Percentiles rank a stretch among this genome's conserved stretches.
Evolutionary conservation across 768 basidiomycete genomes (phyloP).

Genomic region (Lactarius trivialis): DNA sequence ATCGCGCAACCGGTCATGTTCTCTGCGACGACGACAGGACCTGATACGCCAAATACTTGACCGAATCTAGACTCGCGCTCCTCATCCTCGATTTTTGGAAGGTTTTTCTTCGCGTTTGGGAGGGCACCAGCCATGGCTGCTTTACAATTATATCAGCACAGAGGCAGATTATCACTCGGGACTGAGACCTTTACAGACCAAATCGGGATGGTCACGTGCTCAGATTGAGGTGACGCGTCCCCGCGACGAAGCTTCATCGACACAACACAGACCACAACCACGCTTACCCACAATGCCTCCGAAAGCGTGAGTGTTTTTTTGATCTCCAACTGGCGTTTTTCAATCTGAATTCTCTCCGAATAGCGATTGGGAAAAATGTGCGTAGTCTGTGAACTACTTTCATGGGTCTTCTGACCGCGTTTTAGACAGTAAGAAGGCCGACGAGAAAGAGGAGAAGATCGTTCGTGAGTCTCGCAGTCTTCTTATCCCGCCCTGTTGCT

Average conservation of each 20-base stretch:
- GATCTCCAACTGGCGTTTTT: background rate
- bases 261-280: conserved; percentile 17
- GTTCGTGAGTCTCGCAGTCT: conserved; percentile 35
- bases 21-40: conserved; percentile 95
- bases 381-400: conserved; percentile 24
- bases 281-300: conserved; percentile 64
- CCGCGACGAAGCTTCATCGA: conserved; percentile 16
- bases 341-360: conserved; percentile 12
- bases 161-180: background rate
- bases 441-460: conserved; percentile 90
- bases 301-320: conserved; percentile 70
- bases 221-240: conserved; percentile 32
- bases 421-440: conserved; percentile 76
- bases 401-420: conserved; percentile 3
- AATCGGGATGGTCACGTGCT: conserved; percentile 16
- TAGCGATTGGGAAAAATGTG: conserved; percentile 99
- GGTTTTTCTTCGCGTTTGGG: conserved; percentile 80
- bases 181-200: background rate
- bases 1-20: conserved; percentile 95
- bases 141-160: background rate
- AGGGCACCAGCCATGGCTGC: conserved; percentile 83
- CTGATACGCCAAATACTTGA: conserved; percentile 91
- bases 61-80: conserved; percentile 83
- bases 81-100: conserved; percentile 86
- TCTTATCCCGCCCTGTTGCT: conserved; percentile 1